Base-by-base conservation (phyloP, 2,329 filamentous ascomycete species). In the Cladosporium sp. region DNA sequence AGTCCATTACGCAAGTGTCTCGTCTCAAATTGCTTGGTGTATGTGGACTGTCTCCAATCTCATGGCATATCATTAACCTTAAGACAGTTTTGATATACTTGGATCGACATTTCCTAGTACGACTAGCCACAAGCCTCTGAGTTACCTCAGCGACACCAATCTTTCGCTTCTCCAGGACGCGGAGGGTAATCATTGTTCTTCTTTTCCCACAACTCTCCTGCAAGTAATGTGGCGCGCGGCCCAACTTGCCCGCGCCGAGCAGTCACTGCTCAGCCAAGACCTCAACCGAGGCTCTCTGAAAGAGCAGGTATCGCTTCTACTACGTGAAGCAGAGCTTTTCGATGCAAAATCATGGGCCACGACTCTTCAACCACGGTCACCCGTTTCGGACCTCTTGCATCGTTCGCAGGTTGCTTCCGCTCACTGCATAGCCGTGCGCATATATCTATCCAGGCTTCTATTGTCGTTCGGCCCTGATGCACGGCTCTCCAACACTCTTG, bases 171-270 rank as follows among this genome's bases (percentile, higher is more conserved):
- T 79, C n/a, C 72, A 74, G 61, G 77, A 78, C 54, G 76, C 77
- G 3, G 77, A 79, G 52, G 77, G 76, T 2, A 79, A 79, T 67
- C 79, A 79, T 61, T 79, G 78, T 66, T 73, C 79, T 1, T 79
- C 77, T 0, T 78, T 76, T 54, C 78, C 78, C 1, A 71, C 71
- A 2, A 71, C 74, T 5, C 70, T 79, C 1, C 72, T 79, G 21
- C 72, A 75, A 8, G 74, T 79, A 44, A 77, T 79, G 74, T 69
- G 78, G 30, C 70, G 73, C 10, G 77, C 76, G 1, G 78, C 77
- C 24, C 73, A 75, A n/a, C 66, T 79, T 2, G 72, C 72, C 4
- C 63, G 72, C 78, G 2, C 5, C 21, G 38, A 58, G 1, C 49
- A 15, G 14, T 15, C 4, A 14, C 28, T n/a, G 5, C 3, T 12